Base-by-base conservation (phyloP, 2,329 filamentous ascomycete genomes). In the Colletotrichum tropicale region DNA sequence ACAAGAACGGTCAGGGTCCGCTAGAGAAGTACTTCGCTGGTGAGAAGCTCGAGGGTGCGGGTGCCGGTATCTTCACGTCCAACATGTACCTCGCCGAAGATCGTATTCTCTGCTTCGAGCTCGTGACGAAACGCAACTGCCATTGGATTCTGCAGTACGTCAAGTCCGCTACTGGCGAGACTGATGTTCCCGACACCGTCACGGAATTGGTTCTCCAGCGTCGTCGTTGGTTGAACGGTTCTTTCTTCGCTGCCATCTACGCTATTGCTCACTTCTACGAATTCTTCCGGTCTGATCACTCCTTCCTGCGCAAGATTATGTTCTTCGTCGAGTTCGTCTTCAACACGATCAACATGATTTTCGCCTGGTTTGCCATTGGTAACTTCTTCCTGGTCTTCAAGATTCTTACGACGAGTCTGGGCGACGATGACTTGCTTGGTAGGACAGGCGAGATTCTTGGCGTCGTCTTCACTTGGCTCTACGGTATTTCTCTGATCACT, bases 51-150 rank as follows among this genome's bases (percentile, higher is more conserved):
- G 95, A 95, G 77, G 95, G 95, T 74, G 94, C 94, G 71, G 96
- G 96, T 79, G 96, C 96, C 15, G 97, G 96, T 82, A 96, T 98
- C 78, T 99, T 99, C 86, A 98, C 96, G 4, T 96, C 97, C 79
- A 99, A 99, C 86, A 99, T 99, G 97, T 99, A 98, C 83, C 91
- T 99, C 74, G 97, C 97, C 71, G 97, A 99, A 83, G 97, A 99
- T 90, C 95, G 97, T 89, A 99, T 99, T 83, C 92, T 99, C 43
- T 99, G 97, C 85, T 99, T 98, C 89, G 97, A 99, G 86, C 92
- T 99, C 67, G 97, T 99, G 76, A 95, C 96, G 61, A 99, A 99
- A 88, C 93, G 97, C 78, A 98, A 98, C 83, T 98, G 96, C 83
- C 94, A 96, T 82, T 99, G 97, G 97, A 95, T 98, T 76, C 87